Conservation (phyloP, 495 filamentous ascomycete species). For the Annulohypoxylon bovei region DNA sequence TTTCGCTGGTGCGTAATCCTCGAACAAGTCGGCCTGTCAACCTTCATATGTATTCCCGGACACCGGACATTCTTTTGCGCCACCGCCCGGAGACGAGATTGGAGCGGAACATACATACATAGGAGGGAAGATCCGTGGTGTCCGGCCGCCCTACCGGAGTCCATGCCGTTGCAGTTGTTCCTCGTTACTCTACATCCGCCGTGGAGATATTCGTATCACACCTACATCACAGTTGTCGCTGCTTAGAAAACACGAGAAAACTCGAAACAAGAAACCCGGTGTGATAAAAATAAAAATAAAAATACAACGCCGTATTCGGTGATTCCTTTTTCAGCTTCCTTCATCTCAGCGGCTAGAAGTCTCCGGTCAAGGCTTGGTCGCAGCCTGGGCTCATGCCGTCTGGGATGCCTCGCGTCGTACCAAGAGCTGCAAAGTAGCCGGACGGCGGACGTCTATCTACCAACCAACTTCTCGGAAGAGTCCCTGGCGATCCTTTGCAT, state of each 20-base stretch:
- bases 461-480: constrained; percentile 7
- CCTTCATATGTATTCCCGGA: not conserved
- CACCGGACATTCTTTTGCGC: not conserved
- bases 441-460: not conserved
- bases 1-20: not conserved
- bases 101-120: not conserved
- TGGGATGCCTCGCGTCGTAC: not conserved
- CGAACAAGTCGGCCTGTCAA: not conserved
- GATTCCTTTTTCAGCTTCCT: not conserved
- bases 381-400: not conserved
- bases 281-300: too few species aligned
- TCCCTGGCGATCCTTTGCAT: constrained; percentile 19
- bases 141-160: not conserved
- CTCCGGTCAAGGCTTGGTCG: not conserved
- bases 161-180: not conserved
- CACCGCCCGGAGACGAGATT: not conserved
- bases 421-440: not conserved
- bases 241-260: not conserved
- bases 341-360: not conserved
- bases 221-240: not conserved
- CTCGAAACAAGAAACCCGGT: not conserved
- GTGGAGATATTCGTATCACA: not conserved
- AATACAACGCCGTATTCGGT: not conserved
- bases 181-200: not conserved
- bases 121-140: not conserved